Percentiles rank a stretch among this genome's conserved stretches.
phyloP scores from a whole-genome alignment of 2,329 filamentous ascomycete genomes.

The Coniosporium tulheliwenetii region DNA sequence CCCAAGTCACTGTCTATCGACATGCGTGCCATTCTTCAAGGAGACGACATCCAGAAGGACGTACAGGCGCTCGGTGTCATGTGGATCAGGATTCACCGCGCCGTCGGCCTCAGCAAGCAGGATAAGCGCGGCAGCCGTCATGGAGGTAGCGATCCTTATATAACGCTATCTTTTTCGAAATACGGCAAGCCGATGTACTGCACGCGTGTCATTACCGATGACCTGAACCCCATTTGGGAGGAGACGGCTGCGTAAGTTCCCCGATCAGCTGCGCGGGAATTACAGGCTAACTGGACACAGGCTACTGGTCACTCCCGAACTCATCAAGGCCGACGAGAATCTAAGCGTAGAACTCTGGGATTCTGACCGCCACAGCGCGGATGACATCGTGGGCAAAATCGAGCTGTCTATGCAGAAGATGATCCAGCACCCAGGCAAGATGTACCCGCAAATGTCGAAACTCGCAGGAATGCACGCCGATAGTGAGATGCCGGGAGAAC shows the following conservation, averaged over 20 bases:
- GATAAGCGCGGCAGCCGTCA: slow-evolving; percentile 68
- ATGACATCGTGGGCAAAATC: slow-evolving; percentile 90
- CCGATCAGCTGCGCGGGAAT: not conserved
- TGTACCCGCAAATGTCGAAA: slow-evolving; percentile 79
- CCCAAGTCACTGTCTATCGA: slow-evolving; percentile 91
- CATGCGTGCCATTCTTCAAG: slow-evolving; percentile 75
- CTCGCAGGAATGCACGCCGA: slow-evolving; percentile 70
- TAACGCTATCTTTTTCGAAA: slow-evolving; percentile 88
- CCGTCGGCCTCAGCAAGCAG: slow-evolving; percentile 78
- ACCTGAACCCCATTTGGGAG: slow-evolving; percentile 84
- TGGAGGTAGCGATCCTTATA: slow-evolving; percentile 88
- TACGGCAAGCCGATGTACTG: slow-evolving; percentile 97
- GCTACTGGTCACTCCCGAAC: slow-evolving; percentile 70
- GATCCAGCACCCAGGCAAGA: slow-evolving; percentile 82
- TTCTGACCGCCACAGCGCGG: slow-evolving; percentile 78
- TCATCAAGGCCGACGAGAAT: slow-evolving; percentile 88
- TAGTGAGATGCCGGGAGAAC: slow-evolving; percentile 78
- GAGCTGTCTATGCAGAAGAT: slow-evolving; percentile 89
- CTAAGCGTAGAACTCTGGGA: slow-evolving; percentile 93
- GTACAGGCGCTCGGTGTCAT: slow-evolving; percentile 75
- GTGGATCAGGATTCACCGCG: slow-evolving; percentile 83
- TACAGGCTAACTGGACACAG: not conserved
- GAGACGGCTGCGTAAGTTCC: slow-evolving; percentile 51
- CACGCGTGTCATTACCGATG: slow-evolving; percentile 87
- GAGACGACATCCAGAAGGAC: slow-evolving; percentile 84